Percentiles rank a stretch among this genome's conserved stretches.
Conservation (phyloP, 768 basidiomycete genomes). For the Xerocomellus dryophilus region DNA sequence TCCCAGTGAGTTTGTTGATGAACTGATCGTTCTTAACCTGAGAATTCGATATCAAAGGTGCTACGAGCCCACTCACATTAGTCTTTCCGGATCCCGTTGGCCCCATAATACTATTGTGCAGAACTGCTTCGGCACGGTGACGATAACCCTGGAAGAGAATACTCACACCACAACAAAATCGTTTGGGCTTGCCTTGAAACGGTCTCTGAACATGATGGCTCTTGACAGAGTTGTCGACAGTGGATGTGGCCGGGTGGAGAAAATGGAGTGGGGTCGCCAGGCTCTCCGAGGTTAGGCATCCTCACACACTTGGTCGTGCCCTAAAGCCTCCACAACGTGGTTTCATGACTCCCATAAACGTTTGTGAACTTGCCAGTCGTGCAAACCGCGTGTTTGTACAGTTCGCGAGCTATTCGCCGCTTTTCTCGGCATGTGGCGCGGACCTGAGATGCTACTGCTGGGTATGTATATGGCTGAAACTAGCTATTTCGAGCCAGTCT, state of each 20-base stretch:
- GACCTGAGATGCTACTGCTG: no score
- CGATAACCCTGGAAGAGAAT: background rate
- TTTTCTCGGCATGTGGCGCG: no score
- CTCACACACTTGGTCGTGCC: background rate
- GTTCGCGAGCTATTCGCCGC: no score
- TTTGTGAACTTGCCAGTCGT: no score
- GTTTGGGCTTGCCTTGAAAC: conserved; percentile 3
- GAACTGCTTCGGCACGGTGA: background rate
- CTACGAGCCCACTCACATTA: conserved; percentile 11
- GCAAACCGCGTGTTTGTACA: no score
- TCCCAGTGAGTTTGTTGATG: conserved; percentile 14
- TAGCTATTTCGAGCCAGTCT: no score
- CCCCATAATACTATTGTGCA: conserved; percentile 18
- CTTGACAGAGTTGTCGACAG: background rate
- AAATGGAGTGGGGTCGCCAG: background rate
- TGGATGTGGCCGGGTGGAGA: background rate
- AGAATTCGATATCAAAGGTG: background rate
- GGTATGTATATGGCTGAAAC: no score
- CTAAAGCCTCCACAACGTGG: no score
- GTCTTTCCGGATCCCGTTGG: conserved; percentile 26
- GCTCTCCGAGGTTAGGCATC: background rate
- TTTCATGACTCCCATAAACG: no score
- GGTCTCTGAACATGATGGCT: background rate
- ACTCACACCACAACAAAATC: conserved; percentile 19
- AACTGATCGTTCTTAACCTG: conserved; percentile 1